Percentiles rank a stretch among this genome's conserved stretches.
Conservation (phyloP, 192 early-diverging fungal genomes). For the Rhizophagus sp. region DNA sequence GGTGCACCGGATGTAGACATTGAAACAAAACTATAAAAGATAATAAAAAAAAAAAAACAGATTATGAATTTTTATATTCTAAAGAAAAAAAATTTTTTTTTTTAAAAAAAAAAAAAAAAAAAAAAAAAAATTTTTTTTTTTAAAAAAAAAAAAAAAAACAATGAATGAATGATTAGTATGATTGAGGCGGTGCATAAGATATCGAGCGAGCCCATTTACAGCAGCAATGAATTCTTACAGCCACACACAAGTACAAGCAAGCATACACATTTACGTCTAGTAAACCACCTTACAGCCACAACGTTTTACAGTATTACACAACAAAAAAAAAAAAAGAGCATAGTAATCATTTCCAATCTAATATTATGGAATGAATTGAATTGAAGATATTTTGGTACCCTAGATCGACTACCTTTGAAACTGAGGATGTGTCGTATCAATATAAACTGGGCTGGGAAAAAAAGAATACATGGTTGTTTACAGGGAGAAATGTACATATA, state of each 20-base stretch:
- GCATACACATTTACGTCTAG: not conserved
- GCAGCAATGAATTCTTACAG: not conserved
- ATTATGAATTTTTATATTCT: not conserved
- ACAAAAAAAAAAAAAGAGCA: not conserved
- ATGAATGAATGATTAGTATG: not conserved
- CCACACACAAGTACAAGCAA: not conserved
- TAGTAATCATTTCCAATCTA: not conserved
- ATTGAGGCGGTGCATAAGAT: not conserved
- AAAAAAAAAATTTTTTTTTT: no score
- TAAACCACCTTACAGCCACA: not conserved
- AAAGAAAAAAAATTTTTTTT: no score
- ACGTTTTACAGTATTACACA: not conserved
- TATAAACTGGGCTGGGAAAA: slow-evolving; percentile 12
- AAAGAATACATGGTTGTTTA: slow-evolving; percentile 1
- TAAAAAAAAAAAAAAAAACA: not conserved
- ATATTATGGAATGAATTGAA: not conserved
- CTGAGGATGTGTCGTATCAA: not conserved
- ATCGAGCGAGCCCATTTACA: not conserved
- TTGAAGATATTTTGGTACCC: no score
- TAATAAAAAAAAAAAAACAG: not conserved
- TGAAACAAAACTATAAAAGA: slow-evolving; percentile 16
- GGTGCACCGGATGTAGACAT: slow-evolving; percentile 6
- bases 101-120: not conserved
- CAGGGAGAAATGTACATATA: not conserved
- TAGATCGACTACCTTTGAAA: not conserved